Base-by-base conservation (phyloP, 2,329 filamentous ascomycete species). In the Chrysoporthe deuterocubensis region DNA sequence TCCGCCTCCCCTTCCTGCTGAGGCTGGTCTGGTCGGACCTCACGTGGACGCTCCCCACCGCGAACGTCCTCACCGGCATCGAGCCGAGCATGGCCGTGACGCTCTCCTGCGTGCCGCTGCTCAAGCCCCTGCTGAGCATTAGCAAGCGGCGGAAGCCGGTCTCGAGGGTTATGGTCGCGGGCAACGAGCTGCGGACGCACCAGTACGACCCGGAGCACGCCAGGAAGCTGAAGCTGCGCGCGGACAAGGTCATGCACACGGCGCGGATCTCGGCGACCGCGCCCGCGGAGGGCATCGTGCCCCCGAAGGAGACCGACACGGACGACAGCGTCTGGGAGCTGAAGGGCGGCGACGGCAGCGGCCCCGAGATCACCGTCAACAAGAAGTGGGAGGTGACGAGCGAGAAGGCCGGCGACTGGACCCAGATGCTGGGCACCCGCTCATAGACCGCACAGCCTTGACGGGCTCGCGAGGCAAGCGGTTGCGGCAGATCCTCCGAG, bases 41-140 rank as follows among this genome's bases (percentile, higher is more conserved):
- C 26, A 79, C 79, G 16, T 77, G 72, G 57, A 74, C 74, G 5
- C 74, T 78, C 50, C 73, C 76, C 34, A 70, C 70, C 6, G 76
- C 79, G 13, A 75, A 75, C 58, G 72, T 81, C 65, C 80, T 79
- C 70, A 76, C 75, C 11, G 75, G 74, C 18, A 18, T 77, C 74
- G 80, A 82, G 70, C 79, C 78, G 8, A 76, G 75, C 62, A 72
- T 82, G 43, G 79, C 75, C 54, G 75, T 82, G 13, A 77, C 75
- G 5, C 71, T 79, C 16, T 76, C 77, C 43, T 82, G 78, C 63
- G 72, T 81, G 34, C 79, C 81, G 1, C 73, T 80, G 21, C 72
- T 81, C 48, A 77, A 79, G 1, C 80, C 81, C 5, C 73, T 83
- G 9, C 73, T 83, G 5, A 75, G 70, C 37, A 73, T 42, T 1